Conservation (phyloP, 2,329 filamentous ascomycete genomes). For the Aspergillus novofumigatus region DNA sequence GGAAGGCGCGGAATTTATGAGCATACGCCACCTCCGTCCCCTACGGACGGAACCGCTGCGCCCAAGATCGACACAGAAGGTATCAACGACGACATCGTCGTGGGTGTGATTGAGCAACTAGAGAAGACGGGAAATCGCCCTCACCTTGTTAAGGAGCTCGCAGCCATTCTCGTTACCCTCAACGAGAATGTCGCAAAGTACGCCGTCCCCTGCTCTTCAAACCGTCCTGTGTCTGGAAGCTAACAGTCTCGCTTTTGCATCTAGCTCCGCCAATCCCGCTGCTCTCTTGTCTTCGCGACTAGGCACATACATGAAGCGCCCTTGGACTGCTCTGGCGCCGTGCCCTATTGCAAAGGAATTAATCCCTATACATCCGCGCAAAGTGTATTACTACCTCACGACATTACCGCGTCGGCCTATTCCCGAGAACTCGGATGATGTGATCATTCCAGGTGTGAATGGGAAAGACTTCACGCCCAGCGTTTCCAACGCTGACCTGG, state of each 20-base stretch:
- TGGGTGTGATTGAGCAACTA: slow-evolving; percentile 81
- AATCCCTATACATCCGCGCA: slow-evolving; percentile 84
- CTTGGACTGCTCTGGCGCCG: slow-evolving; percentile 71
- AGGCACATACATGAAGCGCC: slow-evolving; percentile 81
- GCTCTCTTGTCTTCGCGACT: slow-evolving; percentile 93
- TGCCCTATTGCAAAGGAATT: slow-evolving; percentile 92
- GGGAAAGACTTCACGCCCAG: slow-evolving; percentile 75
- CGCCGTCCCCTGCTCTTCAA: slow-evolving; percentile 38
- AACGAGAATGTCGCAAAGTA: slow-evolving; percentile 89
- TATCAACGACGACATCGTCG: slow-evolving; percentile 93
- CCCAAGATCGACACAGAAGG: slow-evolving; percentile 70
- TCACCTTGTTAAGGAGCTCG: slow-evolving; percentile 91
- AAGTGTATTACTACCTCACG: slow-evolving; percentile 94
- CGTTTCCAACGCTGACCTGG: slow-evolving; percentile 70
- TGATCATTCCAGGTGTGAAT: slow-evolving; percentile 46
- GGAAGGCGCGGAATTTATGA: slow-evolving; percentile 54
- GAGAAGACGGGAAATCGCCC: slow-evolving; percentile 88
- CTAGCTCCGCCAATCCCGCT: slow-evolving; percentile 88
- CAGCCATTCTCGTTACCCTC: slow-evolving; percentile 68
- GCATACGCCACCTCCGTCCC: slow-evolving; percentile 77
- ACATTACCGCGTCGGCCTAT: slow-evolving; percentile 81
- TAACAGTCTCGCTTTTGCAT: slow-evolving; percentile 19
- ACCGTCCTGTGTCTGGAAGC: slow-evolving; percentile 8
- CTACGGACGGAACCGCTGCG: slow-evolving; percentile 47
- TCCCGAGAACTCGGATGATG: slow-evolving; percentile 59